Base-by-base conservation (phyloP, 305 asterid genomes). In the Fraxinus nigra region DNA sequence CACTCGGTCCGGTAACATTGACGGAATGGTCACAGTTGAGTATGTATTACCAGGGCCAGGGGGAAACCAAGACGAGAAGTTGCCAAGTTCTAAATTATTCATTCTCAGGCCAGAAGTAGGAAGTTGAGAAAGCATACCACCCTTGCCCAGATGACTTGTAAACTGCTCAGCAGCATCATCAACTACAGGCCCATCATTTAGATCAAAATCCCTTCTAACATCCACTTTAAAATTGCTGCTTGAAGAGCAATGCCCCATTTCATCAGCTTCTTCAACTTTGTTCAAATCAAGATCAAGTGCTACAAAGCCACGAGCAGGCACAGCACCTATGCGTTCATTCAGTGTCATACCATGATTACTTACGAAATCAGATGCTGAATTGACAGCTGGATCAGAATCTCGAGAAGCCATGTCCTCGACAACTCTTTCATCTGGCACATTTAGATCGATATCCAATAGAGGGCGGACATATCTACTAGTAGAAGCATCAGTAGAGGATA, bases 361-460 rank as follows among this genome's bases (percentile, higher is more conserved):
- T 7, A 78, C 40, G 67, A 65, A 81, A 78, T 79, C 83, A 46
- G 85, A 75, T 9, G 75, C 54, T 3, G 87, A 86, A 13, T 81
- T 76, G 80, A 82, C 73, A 24, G 84, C 88, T 72, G 82, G 69
- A 79, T 81, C 86, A 63, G 87, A 82, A 73, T 88, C 88, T 77
- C 85, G 90, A 81, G 88, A 87, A 83, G 89, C 89, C 72, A 88
- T 78, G 69, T 92, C 97, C 79, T 91, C 91, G 5, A 89, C 79
- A 81, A 89, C 83, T 85, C 93, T 88, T 81, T 92, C 95, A 86
- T 91, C 97, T 22, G 94, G 89, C 72, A 93, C 93, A 85, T 93
- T 93, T 67, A 93, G 84, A 88, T 93, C 97, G 74, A 93, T 75
- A 85, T 91, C 95, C 80, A 93, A 84, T n/a, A 81, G 87, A 69